These are phyloP conservation scores for Apium graveolens DNA, from an alignment of 129 eudicot genomes.

Conservation along the genomic window DNA sequence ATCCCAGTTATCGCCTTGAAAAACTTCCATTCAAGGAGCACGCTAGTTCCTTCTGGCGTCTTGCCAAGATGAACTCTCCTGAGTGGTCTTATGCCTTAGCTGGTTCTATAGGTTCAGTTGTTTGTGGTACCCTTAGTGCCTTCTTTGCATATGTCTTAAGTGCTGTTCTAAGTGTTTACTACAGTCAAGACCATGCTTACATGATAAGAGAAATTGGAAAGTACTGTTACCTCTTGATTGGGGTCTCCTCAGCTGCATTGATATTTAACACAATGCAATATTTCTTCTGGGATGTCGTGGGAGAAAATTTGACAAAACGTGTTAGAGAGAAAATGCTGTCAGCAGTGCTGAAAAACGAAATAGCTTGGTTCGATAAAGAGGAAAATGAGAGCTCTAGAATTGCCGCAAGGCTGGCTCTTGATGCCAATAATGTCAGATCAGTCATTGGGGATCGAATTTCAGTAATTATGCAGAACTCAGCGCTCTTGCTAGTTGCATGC, in stretches of 20 bases:
- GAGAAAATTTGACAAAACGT: slow-evolving; percentile 80
- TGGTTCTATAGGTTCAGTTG: slow-evolving; percentile 84
- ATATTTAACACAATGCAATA: slow-evolving; percentile 83
- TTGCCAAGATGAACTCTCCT: slow-evolving; percentile 90
- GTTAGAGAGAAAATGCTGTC: slow-evolving; percentile 91
- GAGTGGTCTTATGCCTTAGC: slow-evolving; percentile 85
- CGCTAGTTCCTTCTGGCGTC: slow-evolving; percentile 86
- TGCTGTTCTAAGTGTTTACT: slow-evolving; percentile 86
- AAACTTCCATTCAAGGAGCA: slow-evolving; percentile 81
- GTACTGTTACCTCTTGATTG: slow-evolving; percentile 80
- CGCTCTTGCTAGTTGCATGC: slow-evolving; percentile 92
- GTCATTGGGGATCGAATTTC: slow-evolving; percentile 94
- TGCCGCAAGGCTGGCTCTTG: slow-evolving; percentile 76
- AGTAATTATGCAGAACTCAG: slow-evolving; percentile 89
- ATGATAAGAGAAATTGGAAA: slow-evolving; percentile 69
- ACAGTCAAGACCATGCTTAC: slow-evolving; percentile 66
- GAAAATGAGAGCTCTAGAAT: slow-evolving; percentile 92
- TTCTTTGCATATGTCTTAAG: slow-evolving; percentile 93
- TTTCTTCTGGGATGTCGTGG: slow-evolving; percentile 92
- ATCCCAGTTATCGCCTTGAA: slow-evolving; percentile 60
- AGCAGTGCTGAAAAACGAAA: slow-evolving; percentile 76
- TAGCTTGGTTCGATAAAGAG: slow-evolving; percentile 97
- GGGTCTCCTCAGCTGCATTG: slow-evolving; percentile 85
- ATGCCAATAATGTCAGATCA: slow-evolving; percentile 86
- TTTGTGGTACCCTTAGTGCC: slow-evolving; percentile 88